Evolutionary conservation across 306 rosid species (phyloP), one percentile per base, ranked within the genome.

Genomic region (Citrullus mucosospermus): DNA sequence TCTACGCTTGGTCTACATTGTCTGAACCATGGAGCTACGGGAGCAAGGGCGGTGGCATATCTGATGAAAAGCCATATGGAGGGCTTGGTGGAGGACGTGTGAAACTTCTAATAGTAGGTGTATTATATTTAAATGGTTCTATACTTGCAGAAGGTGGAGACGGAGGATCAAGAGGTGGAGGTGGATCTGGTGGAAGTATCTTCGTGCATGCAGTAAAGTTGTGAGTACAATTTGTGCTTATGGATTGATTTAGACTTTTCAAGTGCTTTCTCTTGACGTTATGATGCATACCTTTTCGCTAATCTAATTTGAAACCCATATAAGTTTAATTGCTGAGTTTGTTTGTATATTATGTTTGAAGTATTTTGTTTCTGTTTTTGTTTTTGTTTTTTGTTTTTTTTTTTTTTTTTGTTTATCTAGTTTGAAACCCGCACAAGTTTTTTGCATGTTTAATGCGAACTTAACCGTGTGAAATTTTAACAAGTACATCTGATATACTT

Each of bases 101-200:
- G 66, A 89, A 84, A 83, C 85, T 95, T 87, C 62, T 84, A 59
- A 92, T 92, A 83, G 84, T 89, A 75, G 97, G 91, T 79, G 83
- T 85, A 50, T 75, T 95, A 83, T 87, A 85, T 76, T 57, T 91
- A 83, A 91, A 92, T 84, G 98, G 98, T 41, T 91, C 96, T 59
- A 80, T 92, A 74, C 85, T 88, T 78, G 89, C 96, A 74, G 91
- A 91, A 87, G 98, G 98, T 78, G 98, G 98, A 72, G 82, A 88
- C 76, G 97, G 96, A 8, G 98, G 93, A 78, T 78, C 86, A 82
- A 84, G 86, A 78, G 91, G 91, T 6, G 98, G 98, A 78, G 98
- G 98, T 65, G 98, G 98, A 74, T 95, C 98, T 38, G 98, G 98
- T 41, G 98, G 98, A 89, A 95, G 98, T 85, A 91, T 95, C 78